Conservation (phyloP, 208 protist genomes). For the Crithidia fasciculata region DNA sequence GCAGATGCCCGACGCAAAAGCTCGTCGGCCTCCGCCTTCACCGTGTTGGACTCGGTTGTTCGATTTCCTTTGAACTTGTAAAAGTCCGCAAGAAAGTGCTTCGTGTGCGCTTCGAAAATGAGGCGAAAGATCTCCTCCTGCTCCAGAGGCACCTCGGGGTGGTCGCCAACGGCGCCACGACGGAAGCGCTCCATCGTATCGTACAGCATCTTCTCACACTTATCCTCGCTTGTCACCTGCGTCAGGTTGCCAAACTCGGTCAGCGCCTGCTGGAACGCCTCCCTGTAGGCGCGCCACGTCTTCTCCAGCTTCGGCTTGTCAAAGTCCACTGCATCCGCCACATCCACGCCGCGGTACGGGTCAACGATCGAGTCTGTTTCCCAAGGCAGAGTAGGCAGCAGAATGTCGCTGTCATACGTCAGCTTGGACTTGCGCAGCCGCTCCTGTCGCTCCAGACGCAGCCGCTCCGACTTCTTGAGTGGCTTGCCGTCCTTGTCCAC, state of each 20-base stretch:
- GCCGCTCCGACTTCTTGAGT: slow-evolving; percentile 70
- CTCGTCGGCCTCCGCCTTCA: slow-evolving; percentile 83
- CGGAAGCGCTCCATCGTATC: slow-evolving; percentile 83
- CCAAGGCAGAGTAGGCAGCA: slow-evolving; percentile 87
- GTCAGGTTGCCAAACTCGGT: slow-evolving; percentile 88
- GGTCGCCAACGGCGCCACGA: slow-evolving; percentile 73
- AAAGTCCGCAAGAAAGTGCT: slow-evolving; percentile 88
- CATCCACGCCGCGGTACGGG: slow-evolving; percentile 78
- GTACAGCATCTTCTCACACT: slow-evolving; percentile 80
- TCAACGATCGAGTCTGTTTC: slow-evolving; percentile 87
- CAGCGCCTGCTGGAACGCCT: slow-evolving; percentile 79
- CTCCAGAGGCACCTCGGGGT: slow-evolving; percentile 73
- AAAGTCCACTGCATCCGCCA: slow-evolving; percentile 68
- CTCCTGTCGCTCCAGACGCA: slow-evolving; percentile 79
- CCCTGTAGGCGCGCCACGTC: slow-evolving; percentile 79
- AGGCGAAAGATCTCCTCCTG: slow-evolving; percentile 79
- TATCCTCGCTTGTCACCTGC: slow-evolving; percentile 79
- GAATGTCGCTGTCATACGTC: slow-evolving; percentile 79
- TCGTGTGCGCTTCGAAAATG: slow-evolving; percentile 88
- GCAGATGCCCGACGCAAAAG: slow-evolving; percentile 77
- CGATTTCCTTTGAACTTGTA: slow-evolving; percentile 87
- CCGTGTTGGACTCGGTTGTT: slow-evolving; percentile 67
- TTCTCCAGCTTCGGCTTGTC: slow-evolving; percentile 83
- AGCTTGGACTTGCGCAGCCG: slow-evolving; percentile 77
- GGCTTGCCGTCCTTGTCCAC: slow-evolving; percentile 41